These are phyloP conservation scores for Pyricularia grisea DNA, from an alignment of 2,329 filamentous ascomycete genomes.

Conservation along the genomic window DNA sequence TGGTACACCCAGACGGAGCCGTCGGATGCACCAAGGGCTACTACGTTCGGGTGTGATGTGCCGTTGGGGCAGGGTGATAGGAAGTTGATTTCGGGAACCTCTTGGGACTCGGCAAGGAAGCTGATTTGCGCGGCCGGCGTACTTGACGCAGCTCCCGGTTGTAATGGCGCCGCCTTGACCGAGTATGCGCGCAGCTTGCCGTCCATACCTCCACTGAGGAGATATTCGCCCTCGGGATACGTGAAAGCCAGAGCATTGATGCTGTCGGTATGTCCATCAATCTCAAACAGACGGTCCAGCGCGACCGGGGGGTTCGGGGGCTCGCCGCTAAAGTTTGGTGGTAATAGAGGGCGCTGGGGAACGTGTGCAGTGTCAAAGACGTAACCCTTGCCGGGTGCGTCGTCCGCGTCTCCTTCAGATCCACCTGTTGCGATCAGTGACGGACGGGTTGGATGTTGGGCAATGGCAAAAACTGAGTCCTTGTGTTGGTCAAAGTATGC, in stretches of 20 bases:
- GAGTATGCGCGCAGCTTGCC: slow-evolving; percentile 69
- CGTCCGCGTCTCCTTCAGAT: slow-evolving; percentile 47
- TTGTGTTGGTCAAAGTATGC: slow-evolving; percentile 87
- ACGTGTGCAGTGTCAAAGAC: slow-evolving; percentile 68
- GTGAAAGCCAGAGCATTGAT: slow-evolving; percentile 84
- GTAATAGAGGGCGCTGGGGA: slow-evolving; percentile 57
- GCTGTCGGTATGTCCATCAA: slow-evolving; percentile 88
- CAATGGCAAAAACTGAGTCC: slow-evolving; percentile 90
- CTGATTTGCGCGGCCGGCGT: slow-evolving; percentile 31
- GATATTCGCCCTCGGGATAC: slow-evolving; percentile 69
- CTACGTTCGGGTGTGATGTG: slow-evolving; percentile 58
- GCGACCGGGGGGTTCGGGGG: slow-evolving; percentile 45
- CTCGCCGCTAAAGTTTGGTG: slow-evolving; percentile 62
- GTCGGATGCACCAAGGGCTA: slow-evolving; percentile 83
- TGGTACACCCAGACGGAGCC: slow-evolving; percentile 94
- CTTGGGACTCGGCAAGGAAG: slow-evolving; percentile 69
- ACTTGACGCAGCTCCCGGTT: slow-evolving; percentile 23
- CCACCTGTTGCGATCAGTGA: slow-evolving; percentile 82
- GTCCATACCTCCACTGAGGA: slow-evolving; percentile 82
- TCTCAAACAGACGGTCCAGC: slow-evolving; percentile 57
- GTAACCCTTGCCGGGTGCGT: slow-evolving; percentile 69
- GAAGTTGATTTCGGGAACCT: slow-evolving; percentile 96
- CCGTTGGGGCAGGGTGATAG: slow-evolving; percentile 64
- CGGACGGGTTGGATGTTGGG: slow-evolving; percentile 75
- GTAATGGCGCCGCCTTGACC: slow-evolving; percentile 29